Base-by-base conservation (phyloP, 73 alveolate species). In the Symbiodinium pilosum region DNA sequence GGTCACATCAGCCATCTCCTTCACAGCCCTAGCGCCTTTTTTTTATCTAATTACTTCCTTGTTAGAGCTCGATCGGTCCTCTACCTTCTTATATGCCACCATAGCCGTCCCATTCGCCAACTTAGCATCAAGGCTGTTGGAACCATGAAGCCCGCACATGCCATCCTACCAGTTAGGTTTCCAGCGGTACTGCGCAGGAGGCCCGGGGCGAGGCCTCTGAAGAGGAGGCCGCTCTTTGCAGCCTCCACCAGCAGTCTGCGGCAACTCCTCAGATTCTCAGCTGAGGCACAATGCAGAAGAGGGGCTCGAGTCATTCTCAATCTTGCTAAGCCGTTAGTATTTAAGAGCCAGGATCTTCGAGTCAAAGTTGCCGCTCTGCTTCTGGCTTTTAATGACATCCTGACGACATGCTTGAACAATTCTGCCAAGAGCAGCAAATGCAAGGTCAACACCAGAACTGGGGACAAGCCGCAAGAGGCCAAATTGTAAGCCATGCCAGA, bases 51-150 rank as follows among this genome's bases (percentile, higher is more conserved):
- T n/a, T 24, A 51, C 28, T 16, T 24, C 68, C 28, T 6, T 54
- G 30, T 21, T 54, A 21, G 8, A 5, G 26, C 71, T 54, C 73
- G 73, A 6, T 54, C 32, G 26, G 71, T 71, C 96, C 96, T 91
- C 96, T 38, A 91, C 77, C 87, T 91, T 91, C 87, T 91, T 91
- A 87, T 91, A 91, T 41, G 96, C 96, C 51, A 91, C 96, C 96
- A 91, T 91, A 41, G 96, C 96, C 11, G 87, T 56, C 4, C 96
- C 96, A 43, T 91, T 91, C 51, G 96, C 96, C 75, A 91, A 84
- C 96, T 91, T 34, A 36, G 85, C 85, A 36, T 38, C 59, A 26
- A 64, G 7, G 81, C 30, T 26, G 81, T 20, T 18, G 9, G 1
- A 64, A 24, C 26, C 73, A 24, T 7, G 73, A 16, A 5, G 20